Evolutionary conservation across 2,329 filamentous ascomycete genomes (phyloP), one percentile per base, ranked within the genome.

Genomic region (Colletotrichum navitas): DNA sequence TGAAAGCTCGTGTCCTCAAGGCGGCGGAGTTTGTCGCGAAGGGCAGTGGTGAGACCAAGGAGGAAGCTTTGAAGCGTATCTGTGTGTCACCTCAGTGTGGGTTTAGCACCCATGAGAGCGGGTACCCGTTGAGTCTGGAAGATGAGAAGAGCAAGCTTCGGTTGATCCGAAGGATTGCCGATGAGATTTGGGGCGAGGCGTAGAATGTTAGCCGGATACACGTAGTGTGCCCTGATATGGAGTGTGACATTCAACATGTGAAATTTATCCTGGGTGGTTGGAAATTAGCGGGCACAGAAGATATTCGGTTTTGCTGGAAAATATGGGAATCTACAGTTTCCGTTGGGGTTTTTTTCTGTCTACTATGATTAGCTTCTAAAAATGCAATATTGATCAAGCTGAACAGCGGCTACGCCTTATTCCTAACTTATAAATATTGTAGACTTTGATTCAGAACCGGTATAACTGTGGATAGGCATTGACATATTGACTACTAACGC

Each of bases 61-160:
- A 93, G 78, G 88, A 94, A 79, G 92, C 92, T 0, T 83, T 95
- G 16, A 87, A 91, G 80, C 88, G 91, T 75, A 83, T 94, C 59
- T 86, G 87, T 66, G 87, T 93, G 24, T 92, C 89, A 77, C 91
- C 92, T 0, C 92, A 94, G 82, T 93, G 91, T 78, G 91, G 91
- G 7, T 93, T 93, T 80, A 93, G 92, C 45, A 93, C 90, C 45
- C 92, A 95, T 78, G 89, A 91, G 75, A 90, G 88, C 76, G 93
- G 92, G 0, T 94, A 95, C 78, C 87, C 89, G 18, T 84, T 95
- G 65, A 87, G 86, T 29, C 84, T 89, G 73, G 88, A 93, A 56
- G 92, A 93, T 73, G 91, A 94, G 90, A 89, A 89, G 82, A 89
- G 87, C 80, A 95, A 94, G 84, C 81, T 95, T 76, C 84, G 87